Evolutionary conservation across 345 rosid species (phyloP), one percentile per base, ranked within the genome.

Genomic region (Boechera divaricarpa): DNA sequence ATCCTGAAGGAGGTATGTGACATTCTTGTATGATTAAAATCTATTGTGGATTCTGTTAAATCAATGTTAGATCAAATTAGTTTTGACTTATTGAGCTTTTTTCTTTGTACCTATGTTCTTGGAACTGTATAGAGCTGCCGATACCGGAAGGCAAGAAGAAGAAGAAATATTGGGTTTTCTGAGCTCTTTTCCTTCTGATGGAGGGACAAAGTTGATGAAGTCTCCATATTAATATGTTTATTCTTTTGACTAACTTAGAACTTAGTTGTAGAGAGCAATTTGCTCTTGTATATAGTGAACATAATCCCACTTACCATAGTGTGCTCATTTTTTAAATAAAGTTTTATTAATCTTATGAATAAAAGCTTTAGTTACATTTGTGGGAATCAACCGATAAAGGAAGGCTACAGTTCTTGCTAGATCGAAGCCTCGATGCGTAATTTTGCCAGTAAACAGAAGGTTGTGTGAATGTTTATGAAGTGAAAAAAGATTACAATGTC

Each of bases 1-100:
- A 92, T 80, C 94, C 97, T 3, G 90, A 82, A 84, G 98, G 85
- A 90, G 99, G 99, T 89, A 82, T 71, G 28, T 68, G 18, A 16
- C 7, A 7, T 49, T 53, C 63, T 21, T 57, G 15, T 63, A 39
- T 33, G 18, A 41, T 5, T 21, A 44, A 4, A 24, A 33, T 35
- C 71, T 59, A 35, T 16, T 12, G 6, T 33, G 55, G 55, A 16
- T 45, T 66, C 9, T 45, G 57, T 55, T 65, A 28, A 47, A 24
- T 5, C 9, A 56, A 6, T 73, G 70, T 28, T 79, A 2, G 12
- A 52, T 21, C 16, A 41, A 51, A 32, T 10, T 11, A 41, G 7
- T 39, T 64, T 47, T 52, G 52, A 39, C 42, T 10, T 24, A 41
- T 42, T 55, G 74, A 58, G 61, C 31, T 29, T 51, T 10, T 2